A percentile compares a stretch with the other conserved stretches of the same genome.
Conservation (phyloP, 306 rosid genomes). For the Mucuna pruriens region DNA sequence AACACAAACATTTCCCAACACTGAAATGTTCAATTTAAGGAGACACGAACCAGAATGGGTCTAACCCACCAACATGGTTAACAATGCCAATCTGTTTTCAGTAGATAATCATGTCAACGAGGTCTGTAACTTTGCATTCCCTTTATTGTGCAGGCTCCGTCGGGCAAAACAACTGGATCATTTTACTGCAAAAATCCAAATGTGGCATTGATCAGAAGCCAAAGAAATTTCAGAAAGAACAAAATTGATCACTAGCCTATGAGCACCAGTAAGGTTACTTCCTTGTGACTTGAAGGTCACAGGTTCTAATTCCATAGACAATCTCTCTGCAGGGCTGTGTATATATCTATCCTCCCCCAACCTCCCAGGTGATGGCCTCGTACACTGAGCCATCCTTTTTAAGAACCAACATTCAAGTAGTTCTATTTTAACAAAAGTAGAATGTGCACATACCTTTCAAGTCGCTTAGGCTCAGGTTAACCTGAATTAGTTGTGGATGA, state of each 20-base stretch:
- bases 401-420: constrained; percentile 7
- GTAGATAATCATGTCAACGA: constrained; percentile 50
- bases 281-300: neutral
- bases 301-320: neutral
- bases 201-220: constrained; percentile 39
- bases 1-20: constrained; percentile 39
- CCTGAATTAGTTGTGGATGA: constrained; percentile 48
- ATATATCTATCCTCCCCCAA: neutral
- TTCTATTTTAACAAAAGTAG: constrained; percentile 6
- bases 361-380: neutral
- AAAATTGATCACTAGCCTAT: neutral
- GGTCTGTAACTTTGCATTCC: constrained; percentile 53
- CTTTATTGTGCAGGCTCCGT: constrained; percentile 58
- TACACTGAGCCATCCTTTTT: neutral
- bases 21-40: constrained; percentile 45
- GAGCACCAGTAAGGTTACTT: neutral
- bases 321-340: neutral
- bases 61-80: constrained; percentile 49
- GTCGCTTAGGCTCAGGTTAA: constrained; percentile 44
- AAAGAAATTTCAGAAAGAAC: constrained; percentile 12
- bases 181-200: constrained; percentile 45
- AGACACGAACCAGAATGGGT: constrained; percentile 50
- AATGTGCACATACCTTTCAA: constrained; percentile 47
- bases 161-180: constrained; percentile 55
- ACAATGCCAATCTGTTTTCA: constrained; percentile 49